Conservation (phyloP, 2,329 filamentous ascomycete genomes). For the Fusarium euwallaceae region DNA sequence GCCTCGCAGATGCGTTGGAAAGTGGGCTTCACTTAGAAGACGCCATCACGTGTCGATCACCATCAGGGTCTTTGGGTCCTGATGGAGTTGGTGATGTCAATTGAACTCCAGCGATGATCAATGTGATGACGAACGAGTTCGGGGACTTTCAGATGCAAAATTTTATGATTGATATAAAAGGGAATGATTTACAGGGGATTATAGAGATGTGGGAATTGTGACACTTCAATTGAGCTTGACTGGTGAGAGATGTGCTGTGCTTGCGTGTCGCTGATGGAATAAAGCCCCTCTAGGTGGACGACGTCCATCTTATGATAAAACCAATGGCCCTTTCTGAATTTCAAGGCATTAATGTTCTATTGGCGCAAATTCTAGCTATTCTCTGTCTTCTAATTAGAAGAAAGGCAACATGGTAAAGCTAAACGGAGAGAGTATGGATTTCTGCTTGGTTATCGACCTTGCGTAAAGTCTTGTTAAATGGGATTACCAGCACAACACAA, state of each 20-base stretch:
- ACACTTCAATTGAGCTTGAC: neutral
- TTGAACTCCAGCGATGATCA: neutral
- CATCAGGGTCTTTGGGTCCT: slow-evolving; percentile 12
- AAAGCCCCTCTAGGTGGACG: no score
- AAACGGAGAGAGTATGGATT: neutral
- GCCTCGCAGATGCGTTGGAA: neutral
- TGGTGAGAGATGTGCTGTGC: neutral
- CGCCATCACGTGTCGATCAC: slow-evolving; percentile 21
- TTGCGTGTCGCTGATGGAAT: neutral
- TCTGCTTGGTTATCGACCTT: neutral
- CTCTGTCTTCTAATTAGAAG: neutral
- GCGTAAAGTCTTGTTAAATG: neutral
- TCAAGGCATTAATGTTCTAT: neutral
- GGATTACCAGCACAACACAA: neutral
- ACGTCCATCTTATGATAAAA: neutral
- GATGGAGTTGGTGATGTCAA: slow-evolving; percentile 33
- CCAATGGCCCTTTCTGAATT: neutral
- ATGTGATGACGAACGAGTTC: neutral
- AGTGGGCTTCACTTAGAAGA: no score
- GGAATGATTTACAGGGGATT: neutral
- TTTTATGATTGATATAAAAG: neutral
- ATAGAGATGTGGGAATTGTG: neutral
- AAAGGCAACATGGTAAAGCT: neutral
- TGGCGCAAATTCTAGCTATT: neutral
- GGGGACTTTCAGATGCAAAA: neutral